These are phyloP conservation scores for Saccharum spontaneum DNA, from an alignment of 176 grass and related monocot genomes.

Conservation along the genomic window DNA sequence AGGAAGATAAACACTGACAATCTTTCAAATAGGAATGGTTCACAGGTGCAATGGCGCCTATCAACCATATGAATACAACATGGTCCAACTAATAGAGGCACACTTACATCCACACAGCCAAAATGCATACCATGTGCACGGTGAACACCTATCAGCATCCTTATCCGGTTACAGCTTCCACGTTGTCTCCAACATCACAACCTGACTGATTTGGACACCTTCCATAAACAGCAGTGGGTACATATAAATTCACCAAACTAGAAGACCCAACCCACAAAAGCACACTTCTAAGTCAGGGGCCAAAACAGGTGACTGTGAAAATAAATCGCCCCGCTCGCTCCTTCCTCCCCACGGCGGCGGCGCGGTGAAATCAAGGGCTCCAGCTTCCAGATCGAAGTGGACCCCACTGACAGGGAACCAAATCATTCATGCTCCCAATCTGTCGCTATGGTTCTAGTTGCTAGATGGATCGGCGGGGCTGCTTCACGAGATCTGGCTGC, in stretches of 20 bases:
- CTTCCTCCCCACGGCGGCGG: not conserved
- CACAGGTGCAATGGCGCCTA: not conserved
- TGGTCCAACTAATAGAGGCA: not conserved
- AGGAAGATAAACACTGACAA: not conserved
- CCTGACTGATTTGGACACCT: not conserved
- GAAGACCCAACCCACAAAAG: not conserved
- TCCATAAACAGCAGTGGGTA: not conserved
- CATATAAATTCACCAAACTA: not conserved
- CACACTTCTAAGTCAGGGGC: not conserved
- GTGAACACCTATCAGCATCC: not conserved
- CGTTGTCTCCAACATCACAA: not conserved
- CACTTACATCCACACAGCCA: not conserved
- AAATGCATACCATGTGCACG: not conserved
- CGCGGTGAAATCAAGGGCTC: too few species aligned
- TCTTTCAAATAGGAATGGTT: not conserved
- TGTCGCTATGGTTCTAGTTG: too few species aligned
- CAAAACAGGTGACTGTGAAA: not conserved
- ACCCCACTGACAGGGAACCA: too few species aligned
- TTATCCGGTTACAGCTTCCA: not conserved
- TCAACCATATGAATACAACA: not conserved
- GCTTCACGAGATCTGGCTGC: too few species aligned
- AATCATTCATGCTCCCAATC: too few species aligned
- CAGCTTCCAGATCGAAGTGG: too few species aligned
- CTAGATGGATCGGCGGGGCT: too few species aligned
- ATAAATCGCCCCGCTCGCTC: not conserved